Evolutionary conservation across 2,329 filamentous ascomycete species (phyloP), one percentile per base, ranked within the genome.

Genomic region (Biscogniauxia mediterranea): DNA sequence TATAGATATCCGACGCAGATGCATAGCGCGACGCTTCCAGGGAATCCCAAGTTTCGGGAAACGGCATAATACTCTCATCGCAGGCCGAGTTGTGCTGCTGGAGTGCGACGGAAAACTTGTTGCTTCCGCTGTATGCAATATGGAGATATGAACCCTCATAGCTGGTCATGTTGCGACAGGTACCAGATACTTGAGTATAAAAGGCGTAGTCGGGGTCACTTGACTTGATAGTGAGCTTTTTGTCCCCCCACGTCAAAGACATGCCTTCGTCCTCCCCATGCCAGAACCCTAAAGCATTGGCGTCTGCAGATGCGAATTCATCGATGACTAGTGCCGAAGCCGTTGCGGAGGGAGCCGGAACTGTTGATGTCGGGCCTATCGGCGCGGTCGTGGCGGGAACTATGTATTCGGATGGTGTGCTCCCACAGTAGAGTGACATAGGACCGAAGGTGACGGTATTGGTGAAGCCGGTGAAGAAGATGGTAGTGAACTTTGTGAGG

Each of bases 21-120:
- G 73, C 71, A 70, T 91, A 90, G 52, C 87, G 81, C 3, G 80
- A 76, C 1, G 87, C 87, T 72, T 90, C 86, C n/a, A 89, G 77
- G 0, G 85, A 87, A 71, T 90, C 88, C 80, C 87, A 88, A 0
- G 87, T 89, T 70, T 85, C 85, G 0, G 88, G 88, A 68, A 82
- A 89, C 0, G 88, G 88, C n/a, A 80, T 79, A 23, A 84, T 77
- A 19, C 72, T 69, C 4, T 80, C 75, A 69, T 86, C 79, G 70
- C 88, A 90, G n/a, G 80, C 74, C 20, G 77, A 75, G 68, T 91
- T 91, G 75, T 89, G 84, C 74, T 90, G 87, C 67, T 89, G 87
- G 56, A 91, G 73, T 1, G 87, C 82, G 52, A 90, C 77, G 5
- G 83, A 85, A 73, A 90, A 91, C 25, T 83, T 82, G 65, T 81